Conservation (phyloP, 2,329 filamentous ascomycete species). For the Thelonectria blattea region DNA sequence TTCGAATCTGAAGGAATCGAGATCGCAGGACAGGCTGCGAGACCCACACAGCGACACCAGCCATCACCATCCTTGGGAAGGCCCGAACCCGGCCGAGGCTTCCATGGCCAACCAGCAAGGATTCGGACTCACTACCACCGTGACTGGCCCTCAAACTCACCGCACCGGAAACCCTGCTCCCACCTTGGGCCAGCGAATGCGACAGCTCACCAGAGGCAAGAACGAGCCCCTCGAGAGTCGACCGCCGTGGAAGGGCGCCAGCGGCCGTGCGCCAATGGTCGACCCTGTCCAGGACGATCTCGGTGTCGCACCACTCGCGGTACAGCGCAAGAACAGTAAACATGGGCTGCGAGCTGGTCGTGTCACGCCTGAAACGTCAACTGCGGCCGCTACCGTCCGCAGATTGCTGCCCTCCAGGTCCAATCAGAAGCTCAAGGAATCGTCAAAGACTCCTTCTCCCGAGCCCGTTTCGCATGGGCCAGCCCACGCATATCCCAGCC, state of each 20-base stretch:
- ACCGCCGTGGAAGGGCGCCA: slow-evolving; percentile 75
- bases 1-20: slow-evolving; percentile 47
- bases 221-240: slow-evolving; percentile 49
- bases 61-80: slow-evolving; percentile 31
- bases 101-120: slow-evolving; percentile 19
- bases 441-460: slow-evolving; percentile 33
- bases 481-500: slow-evolving; percentile 42
- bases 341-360: slow-evolving; percentile 39
- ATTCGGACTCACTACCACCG: slow-evolving; percentile 36
- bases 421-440: slow-evolving; percentile 41
- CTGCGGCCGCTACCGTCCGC: slow-evolving; percentile 41
- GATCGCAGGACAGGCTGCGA: slow-evolving; percentile 35
- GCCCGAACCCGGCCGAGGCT: slow-evolving; percentile 8
- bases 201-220: slow-evolving; percentile 44
- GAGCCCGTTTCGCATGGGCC: slow-evolving; percentile 26
- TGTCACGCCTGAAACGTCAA: slow-evolving; percentile 46
- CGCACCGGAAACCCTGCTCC: slow-evolving; percentile 36
- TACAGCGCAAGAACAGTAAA: slow-evolving; percentile 59
- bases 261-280: slow-evolving; percentile 69
- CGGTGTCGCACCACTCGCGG: slow-evolving; percentile 60
- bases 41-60: slow-evolving; percentile 18
- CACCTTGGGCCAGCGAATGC: slow-evolving; percentile 44
- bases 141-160: slow-evolving; percentile 32
- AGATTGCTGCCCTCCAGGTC: slow-evolving; percentile 45
- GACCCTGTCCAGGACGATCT: slow-evolving; percentile 68